Evolutionary conservation across 352 stramenopile genomes (phyloP), one percentile per base, ranked within the genome.

Genomic region (Pythium aphanidermatum): DNA sequence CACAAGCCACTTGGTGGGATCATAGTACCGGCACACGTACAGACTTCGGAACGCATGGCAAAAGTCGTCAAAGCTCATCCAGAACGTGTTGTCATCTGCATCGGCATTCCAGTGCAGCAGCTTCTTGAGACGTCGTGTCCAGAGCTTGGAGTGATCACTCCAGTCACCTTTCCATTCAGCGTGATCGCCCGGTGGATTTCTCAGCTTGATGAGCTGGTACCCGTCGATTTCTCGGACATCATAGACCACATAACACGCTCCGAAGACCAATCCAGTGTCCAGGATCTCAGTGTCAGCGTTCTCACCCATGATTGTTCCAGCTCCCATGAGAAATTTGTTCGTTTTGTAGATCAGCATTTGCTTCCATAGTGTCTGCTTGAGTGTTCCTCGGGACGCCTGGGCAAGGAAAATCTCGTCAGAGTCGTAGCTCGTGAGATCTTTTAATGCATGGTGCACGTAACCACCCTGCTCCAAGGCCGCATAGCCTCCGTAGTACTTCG

Each of bases 51-150:
- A 98, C 24, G 74, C 65, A 29, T 92, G 70, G 54, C 80, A 91
- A 51, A 97, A 97, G 56, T 97, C 91, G 61, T 97, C 85, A 68
- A 97, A 97, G 56, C 80, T 90, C 84, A 97, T 97, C 84, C 83
- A 97, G 61, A 97, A 97, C 32, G 85, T 95, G 53, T 95, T 96
- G 60, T 96, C 85, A 36, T 86, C 74, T 25, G 61, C 70, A 38
- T 94, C 69, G 10, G 77, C 61, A 2, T 46, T 65, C 53, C 74
- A 70, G 4, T 60, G 50, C 14, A 97, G 63, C 34, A 86, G 79
- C 40, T 85, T 81, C 52, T 90, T 91, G 11, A 96, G 70, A 2
- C 86, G 70, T 6, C 83, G 85, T 51, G 78, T 97, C 92, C 92
- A 98, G 24, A 96, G 74, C 32, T 71, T 65, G 19, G 86, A 97